These are phyloP conservation scores for Buddleja alternifolia DNA, from an alignment of 257 asterid species.

Conservation along the genomic window DNA sequence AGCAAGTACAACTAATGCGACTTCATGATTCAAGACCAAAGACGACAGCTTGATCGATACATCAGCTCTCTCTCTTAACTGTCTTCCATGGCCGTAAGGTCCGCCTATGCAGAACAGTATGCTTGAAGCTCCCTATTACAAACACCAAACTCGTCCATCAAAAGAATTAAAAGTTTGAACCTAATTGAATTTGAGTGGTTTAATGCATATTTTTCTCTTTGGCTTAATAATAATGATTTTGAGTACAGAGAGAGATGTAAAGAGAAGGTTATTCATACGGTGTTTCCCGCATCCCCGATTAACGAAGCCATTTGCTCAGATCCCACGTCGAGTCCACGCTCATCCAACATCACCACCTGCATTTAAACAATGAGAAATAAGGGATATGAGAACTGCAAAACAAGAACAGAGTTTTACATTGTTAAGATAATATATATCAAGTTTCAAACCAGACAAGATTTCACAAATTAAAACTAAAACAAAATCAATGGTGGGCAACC, in stretches of 20 bases:
- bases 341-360: constrained; percentile 87
- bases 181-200: background rate
- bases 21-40: constrained; percentile 80
- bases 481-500: too few relatives aligned
- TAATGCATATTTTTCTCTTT: background rate
- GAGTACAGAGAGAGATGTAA: background rate
- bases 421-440: constrained; percentile 11
- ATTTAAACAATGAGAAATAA: constrained; percentile 20
- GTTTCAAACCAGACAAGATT: constrained; percentile 3
- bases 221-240: background rate
- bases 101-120: constrained; percentile 85
- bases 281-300: constrained; percentile 70
- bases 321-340: constrained; percentile 57
- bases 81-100: constrained; percentile 85
- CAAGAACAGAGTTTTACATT: background rate
- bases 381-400: constrained; percentile 4
- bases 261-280: constrained; percentile 42
- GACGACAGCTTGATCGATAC: constrained; percentile 67
- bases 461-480: background rate
- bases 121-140: constrained; percentile 65
- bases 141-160: constrained; percentile 22
- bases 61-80: constrained; percentile 70
- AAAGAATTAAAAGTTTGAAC: background rate
- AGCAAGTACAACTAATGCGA: constrained; percentile 72
- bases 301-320: constrained; percentile 82